Evolutionary conservation across 2,329 filamentous ascomycete species (phyloP), one percentile per base, ranked within the genome.

Genomic region (Claviceps fusiformis): DNA sequence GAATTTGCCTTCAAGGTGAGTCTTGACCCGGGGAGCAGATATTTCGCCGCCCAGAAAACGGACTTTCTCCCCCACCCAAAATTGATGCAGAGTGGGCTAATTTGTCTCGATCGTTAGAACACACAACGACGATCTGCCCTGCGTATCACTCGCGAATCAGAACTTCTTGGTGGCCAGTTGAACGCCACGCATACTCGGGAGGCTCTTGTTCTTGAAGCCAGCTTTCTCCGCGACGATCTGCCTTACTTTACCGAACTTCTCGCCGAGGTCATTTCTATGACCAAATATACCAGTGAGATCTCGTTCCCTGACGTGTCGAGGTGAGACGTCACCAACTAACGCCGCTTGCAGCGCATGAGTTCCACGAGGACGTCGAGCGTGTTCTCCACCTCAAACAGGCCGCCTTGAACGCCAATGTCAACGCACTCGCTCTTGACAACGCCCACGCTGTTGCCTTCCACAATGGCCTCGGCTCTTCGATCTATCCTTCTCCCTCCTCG

Each of bases 231-330:
- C 70, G 85, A 93, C 70, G 91, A 98, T 71, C 83, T 98, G 62
- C 93, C 93, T 63, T 98, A 97, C 82, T 98, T 95, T 72, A 83
- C 90, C 67, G 93, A 98, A 78, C 80, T 98, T 62, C 81, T 98
- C 63, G 89, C 86, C 67, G 95, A 98, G 78, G 87, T 96, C 65
- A 79, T 93, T 66, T 84, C 86, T 59, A 77, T 88, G 73, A 95
- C 92, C 64, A 93, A 89, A 75, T 98, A 89, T 72, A 83, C 84
- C 61, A 78, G 83, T 87, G 74, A 73, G 82, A 63, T 27, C 11
- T 45, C 29, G 39, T 47, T 47, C 50, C 24, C 33, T 39, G 46
- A 19, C 29, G n/a, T 33, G 50, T 71, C 59, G 43, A 55, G 41
- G 54, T 54, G 39, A 33, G 51, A 53, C 1, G 17, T 31, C 3